Base-by-base conservation (phyloP, 225 moss, liverwort and hornwort species). In the Climacium dendroides region DNA sequence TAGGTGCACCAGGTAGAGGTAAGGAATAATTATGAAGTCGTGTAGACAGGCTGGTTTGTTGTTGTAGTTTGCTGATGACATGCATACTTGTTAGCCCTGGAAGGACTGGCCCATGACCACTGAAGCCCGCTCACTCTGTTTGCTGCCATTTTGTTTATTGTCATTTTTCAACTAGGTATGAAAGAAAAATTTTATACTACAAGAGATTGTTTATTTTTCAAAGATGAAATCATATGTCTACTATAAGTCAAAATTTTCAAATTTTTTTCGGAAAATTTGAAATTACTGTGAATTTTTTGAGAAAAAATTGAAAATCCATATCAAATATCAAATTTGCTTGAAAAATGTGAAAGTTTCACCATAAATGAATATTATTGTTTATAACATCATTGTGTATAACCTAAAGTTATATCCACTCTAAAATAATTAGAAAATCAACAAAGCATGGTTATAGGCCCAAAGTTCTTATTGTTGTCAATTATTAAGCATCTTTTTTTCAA, bases 241-340 rank as follows among this genome's bases (percentile, higher is more conserved):
- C n/a, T n/a, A 1, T 11, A 2, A n/a, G n/a, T n/a, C n/a, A n/a
- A 47, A 10, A 6, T 29, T 47, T 45, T 45, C 13, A 10, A 45
- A 2, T 65, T 15, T 13, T 45, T 17, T 16, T 0, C 9, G 28
- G 2, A 17, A 9, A 69, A 12, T 45, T 72, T 45, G 29, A 72
- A 72, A 45, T 45, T 29, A 29, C 1, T 43, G 18, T 41, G 72
- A 29, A 73, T 11, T 19, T 47, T 7, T 19, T 48, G 2, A 30
- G 30, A 19, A 47, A 19, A 26, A 30, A 30, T 30, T 19, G 19
- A 45, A 73, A 70, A 48, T 3, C 12, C 11, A 12, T 19, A 30
- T 4, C 0, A 3, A 32, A 19, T 48, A 6, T 32, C 32, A 11
- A 48, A 19, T 19, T 19, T 32, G 32, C 2, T 48, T 0, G 0